These are phyloP conservation scores for Ensete ventricosum DNA, from an alignment of 176 grass and related monocot genomes.

Conservation along the genomic window DNA sequence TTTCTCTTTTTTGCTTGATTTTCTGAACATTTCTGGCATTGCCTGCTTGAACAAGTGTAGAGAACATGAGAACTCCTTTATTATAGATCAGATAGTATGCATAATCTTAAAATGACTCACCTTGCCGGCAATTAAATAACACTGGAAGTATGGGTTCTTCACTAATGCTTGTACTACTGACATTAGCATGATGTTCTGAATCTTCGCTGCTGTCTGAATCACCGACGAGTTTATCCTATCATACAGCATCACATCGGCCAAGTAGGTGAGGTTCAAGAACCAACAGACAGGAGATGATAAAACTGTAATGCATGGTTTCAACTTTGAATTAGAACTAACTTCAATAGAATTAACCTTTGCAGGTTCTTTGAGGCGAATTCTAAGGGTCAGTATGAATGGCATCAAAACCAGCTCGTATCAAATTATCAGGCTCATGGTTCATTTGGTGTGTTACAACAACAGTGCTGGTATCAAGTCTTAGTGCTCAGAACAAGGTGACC, in stretches of 20 bases:
- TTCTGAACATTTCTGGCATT: constrained; percentile 20
- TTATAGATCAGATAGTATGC: neutral
- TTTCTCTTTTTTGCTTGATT: neutral
- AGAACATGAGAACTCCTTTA: constrained; percentile 9
- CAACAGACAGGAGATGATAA: neutral
- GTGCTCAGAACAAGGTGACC: too few relatives aligned
- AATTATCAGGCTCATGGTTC: too few relatives aligned
- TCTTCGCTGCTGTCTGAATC: neutral
- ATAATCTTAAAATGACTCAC: constrained; percentile 7
- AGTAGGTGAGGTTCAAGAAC: neutral
- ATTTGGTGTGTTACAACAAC: too few relatives aligned
- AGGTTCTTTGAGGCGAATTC: neutral
- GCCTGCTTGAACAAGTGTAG: constrained; percentile 24
- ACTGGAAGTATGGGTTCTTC: neutral
- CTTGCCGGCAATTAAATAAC: constrained; percentile 4
- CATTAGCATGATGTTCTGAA: neutral
- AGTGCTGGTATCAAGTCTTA: too few relatives aligned
- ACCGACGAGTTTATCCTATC: neutral
- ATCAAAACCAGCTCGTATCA: too few relatives aligned
- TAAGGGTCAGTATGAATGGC: too few relatives aligned
- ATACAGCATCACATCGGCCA: neutral
- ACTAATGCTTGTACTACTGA: neutral
- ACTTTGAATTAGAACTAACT: neutral
- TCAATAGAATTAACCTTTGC: neutral
- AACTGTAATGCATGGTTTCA: neutral